Evolutionary conservation across 352 stramenopile genomes (phyloP).

Genomic region (Globisporangium uncinulatum): DNA sequence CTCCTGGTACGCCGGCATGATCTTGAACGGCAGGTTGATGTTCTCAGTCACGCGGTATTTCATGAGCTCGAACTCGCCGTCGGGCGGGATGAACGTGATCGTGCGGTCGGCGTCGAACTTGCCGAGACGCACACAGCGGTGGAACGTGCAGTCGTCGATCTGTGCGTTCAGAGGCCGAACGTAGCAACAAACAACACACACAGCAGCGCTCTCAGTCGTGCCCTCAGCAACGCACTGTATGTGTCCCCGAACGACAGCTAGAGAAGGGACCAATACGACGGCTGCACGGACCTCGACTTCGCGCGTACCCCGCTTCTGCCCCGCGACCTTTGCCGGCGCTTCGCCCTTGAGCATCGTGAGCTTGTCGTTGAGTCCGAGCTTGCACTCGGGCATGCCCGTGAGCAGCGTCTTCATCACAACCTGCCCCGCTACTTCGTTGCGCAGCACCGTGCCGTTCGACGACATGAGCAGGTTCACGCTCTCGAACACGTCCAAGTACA

Average conservation of each 20-base stretch:
- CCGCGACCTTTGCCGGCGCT: constrained; percentile 41
- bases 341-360: constrained; percentile 96
- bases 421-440: constrained; percentile 94
- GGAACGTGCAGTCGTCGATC: constrained; percentile 99
- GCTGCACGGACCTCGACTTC: constrained; percentile 45
- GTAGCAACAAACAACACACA: too few relatives aligned
- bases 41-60: constrained; percentile 97
- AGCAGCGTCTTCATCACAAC: constrained; percentile 98
- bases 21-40: constrained; percentile 97
- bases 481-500: constrained; percentile 98
- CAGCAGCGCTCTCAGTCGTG: too few relatives aligned
- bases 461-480: constrained; percentile 97
- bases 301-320: constrained; percentile 65
- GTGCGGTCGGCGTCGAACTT: constrained; percentile 97
- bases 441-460: constrained; percentile 89
- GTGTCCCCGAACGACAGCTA: not conserved
- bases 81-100: constrained; percentile 98
- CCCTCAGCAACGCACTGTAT: too few relatives aligned
- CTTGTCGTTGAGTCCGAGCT: constrained; percentile 98
- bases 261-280: not conserved
- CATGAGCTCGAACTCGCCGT: constrained; percentile 99
- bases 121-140: constrained; percentile 95
- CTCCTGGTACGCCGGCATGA: constrained; percentile 97
- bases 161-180: constrained; percentile 20
- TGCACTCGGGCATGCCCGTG: constrained; percentile 98